Evolutionary conservation across 805 yeast genomes (phyloP).

Genomic region (Spathaspora girioi): DNA sequence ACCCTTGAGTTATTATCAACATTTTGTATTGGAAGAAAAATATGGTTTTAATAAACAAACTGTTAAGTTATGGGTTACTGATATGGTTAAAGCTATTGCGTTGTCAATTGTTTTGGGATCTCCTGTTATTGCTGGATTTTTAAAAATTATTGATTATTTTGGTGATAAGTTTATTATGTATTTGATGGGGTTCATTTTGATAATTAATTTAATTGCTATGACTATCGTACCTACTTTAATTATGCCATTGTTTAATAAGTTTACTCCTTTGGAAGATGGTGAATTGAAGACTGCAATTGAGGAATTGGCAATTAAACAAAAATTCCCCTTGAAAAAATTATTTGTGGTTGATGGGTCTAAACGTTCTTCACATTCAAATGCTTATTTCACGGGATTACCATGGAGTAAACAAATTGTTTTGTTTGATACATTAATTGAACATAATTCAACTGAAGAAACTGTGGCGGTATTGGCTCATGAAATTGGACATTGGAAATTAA

Average conservation of each 20-base stretch:
- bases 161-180: conserved; percentile 82
- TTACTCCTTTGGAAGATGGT: conserved; percentile 87
- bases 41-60: conserved; percentile 93
- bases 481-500: conserved; percentile 95
- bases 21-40: conserved; percentile 87
- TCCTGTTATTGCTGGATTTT: conserved; percentile 69
- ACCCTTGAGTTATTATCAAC: conserved; percentile 72
- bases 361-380: conserved; percentile 94
- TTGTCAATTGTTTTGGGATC: conserved; percentile 60
- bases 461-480: conserved; percentile 98
- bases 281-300: conserved; percentile 81
- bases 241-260: conserved; percentile 89
- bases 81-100: conserved; percentile 56
- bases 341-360: conserved; percentile 96
- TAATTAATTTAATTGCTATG: conserved; percentile 68
- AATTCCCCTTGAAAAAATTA: conserved; percentile 83
- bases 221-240: conserved; percentile 80
- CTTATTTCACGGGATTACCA: conserved; percentile 93
- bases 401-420: conserved; percentile 96
- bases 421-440: conserved; percentile 84
- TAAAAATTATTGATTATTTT: conserved; percentile 75
- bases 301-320: conserved; percentile 65
- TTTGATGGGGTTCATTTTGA: conserved; percentile 66
- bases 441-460: conserved; percentile 72
- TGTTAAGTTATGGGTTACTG: conserved; percentile 64